Evolutionary conservation across 2,329 filamentous ascomycete species (phyloP), one percentile per base, ranked within the genome.

Genomic region (Tolypocladium tropicale): DNA sequence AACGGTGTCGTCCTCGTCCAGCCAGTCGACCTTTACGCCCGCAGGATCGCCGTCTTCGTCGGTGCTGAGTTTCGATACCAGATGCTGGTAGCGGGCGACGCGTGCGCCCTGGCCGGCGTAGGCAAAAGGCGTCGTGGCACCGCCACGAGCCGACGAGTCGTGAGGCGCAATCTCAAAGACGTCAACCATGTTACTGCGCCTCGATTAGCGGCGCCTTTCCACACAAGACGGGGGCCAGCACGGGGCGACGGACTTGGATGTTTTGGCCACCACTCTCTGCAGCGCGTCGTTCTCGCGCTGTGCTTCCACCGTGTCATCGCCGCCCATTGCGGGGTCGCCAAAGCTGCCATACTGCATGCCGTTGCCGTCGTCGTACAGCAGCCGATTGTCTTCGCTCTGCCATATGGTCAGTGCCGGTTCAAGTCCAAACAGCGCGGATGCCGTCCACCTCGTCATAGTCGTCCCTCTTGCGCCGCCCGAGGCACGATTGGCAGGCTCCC

Each of bases 271-370:
- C 5, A 86, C 81, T 60, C 79, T 76, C 67, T 85, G 82, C 53
- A 86, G 69, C 56, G 83, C 83, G 68, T 86, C 84, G 50, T 77
- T 81, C 69, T 86, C 83, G 59, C 82, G 76, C 68, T 85, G 82
- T 30, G 78, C 78, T 67, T 86, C 84, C 58, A 82, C 73, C 11
- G 81, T 80, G 62, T 85, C 82, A 64, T 82, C 80, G 53, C 74
- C 72, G 55, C 75, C 78, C 60, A 81, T 64, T 41, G 75, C 74
- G 55, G 79, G 75, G 46, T 86, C 81, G 56, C 76, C 78, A 61
- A 86, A 85, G 67, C 81, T 85, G 52, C 82, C 82, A 59, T 86
- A 86, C 56, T 83, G 78, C 62, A 80, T 72, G 56, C 74, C 75
- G 63, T 80, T 80, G 37, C 78, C 73, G 56, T 86, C 83, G 60